These are phyloP conservation scores for Paxillus rubicundulus DNA, from an alignment of 768 basidiomycete species.

Conservation along the genomic window DNA sequence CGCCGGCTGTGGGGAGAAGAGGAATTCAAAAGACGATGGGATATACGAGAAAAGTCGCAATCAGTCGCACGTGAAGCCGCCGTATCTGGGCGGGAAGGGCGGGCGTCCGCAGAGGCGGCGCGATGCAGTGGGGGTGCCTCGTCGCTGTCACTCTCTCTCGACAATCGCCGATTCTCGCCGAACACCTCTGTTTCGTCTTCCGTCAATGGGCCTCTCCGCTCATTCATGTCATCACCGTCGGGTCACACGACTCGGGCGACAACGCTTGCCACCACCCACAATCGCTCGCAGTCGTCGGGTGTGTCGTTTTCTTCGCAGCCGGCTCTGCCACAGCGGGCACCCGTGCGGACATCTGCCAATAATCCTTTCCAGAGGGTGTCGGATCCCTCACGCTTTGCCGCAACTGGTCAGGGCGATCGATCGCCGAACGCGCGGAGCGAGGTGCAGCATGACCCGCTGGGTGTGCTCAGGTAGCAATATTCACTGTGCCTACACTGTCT, in stretches of 20 bases:
- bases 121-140: slow-evolving; percentile 1
- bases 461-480: slow-evolving; percentile 23
- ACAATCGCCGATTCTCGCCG: slow-evolving; percentile 13
- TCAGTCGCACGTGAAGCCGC: slow-evolving; percentile 14
- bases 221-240: slow-evolving; percentile 14
- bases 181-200: slow-evolving; percentile 13
- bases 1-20: slow-evolving; percentile 61
- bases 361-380: slow-evolving; percentile 30
- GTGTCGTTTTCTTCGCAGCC: slow-evolving; percentile 10
- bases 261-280: slow-evolving; percentile 7
- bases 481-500: no score
- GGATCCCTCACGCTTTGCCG: slow-evolving; percentile 8
- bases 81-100: slow-evolving; percentile 42
- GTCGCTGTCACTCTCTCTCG: slow-evolving; percentile 10
- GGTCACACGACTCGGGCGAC: slow-evolving; percentile 6
- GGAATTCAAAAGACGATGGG: slow-evolving; percentile 40
- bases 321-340: slow-evolving; percentile 16
- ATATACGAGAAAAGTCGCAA: slow-evolving; percentile 23
- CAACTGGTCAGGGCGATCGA: slow-evolving; percentile 2
- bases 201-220: slow-evolving; percentile 22
- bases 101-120: slow-evolving; percentile 29
- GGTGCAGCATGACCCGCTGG: slow-evolving; percentile 30
- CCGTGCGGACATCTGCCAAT: slow-evolving; percentile 25
- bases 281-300: slow-evolving; percentile 18
- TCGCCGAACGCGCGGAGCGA: slow-evolving; percentile 11